Percentiles rank a stretch among this genome's conserved stretches.
These are phyloP conservation scores for Xylariales sp. DNA, from an alignment of 2,329 filamentous ascomycete species.

Conservation along the genomic window DNA sequence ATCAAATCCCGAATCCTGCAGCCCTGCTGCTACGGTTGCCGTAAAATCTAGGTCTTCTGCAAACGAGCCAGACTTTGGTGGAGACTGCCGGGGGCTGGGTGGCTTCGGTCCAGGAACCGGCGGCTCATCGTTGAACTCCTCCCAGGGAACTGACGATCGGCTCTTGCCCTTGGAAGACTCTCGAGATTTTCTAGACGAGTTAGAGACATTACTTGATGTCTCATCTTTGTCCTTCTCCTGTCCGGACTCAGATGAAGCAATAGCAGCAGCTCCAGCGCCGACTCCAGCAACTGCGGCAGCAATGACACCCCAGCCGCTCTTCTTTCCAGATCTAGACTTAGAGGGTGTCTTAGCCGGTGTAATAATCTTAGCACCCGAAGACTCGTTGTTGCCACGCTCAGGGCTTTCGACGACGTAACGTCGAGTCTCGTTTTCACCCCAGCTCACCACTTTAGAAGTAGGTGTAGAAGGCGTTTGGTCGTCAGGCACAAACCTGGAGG, in stretches of 20 bases:
- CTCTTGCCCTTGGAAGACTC: constrained; percentile 17
- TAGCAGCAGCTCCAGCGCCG: constrained; percentile 22
- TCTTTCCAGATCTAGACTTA: constrained; percentile 29
- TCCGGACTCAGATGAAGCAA: constrained; percentile 10
- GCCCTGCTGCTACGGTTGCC: constrained; percentile 63
- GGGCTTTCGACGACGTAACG: constrained; percentile 60
- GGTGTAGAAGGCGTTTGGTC: constrained; percentile 37
- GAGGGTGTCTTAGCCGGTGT: constrained; percentile 21
- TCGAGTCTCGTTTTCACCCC: constrained; percentile 62
- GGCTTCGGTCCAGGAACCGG: constrained; percentile 57
- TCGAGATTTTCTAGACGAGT: constrained; percentile 2
- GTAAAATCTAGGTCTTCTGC: constrained; percentile 65
- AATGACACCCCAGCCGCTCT: constrained; percentile 48
- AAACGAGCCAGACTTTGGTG: constrained; percentile 62
- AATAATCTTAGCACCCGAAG: constrained; percentile 22
- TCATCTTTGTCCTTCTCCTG: constrained; percentile 12
- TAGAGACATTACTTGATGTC: constrained; percentile 4
- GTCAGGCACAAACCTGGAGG: constrained; percentile 15
- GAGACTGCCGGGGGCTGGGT: constrained; percentile 34
- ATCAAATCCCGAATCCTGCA: constrained; percentile 67
- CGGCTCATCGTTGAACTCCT: constrained; percentile 39
- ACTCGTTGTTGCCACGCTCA: constrained; percentile 30
- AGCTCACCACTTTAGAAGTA: constrained; percentile 55
- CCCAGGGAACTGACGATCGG: constrained; percentile 25
- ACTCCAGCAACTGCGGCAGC: constrained; percentile 42